Evolutionary conservation across 73 alveolate species (phyloP).

Genomic region (Durusdinium trenchii): DNA sequence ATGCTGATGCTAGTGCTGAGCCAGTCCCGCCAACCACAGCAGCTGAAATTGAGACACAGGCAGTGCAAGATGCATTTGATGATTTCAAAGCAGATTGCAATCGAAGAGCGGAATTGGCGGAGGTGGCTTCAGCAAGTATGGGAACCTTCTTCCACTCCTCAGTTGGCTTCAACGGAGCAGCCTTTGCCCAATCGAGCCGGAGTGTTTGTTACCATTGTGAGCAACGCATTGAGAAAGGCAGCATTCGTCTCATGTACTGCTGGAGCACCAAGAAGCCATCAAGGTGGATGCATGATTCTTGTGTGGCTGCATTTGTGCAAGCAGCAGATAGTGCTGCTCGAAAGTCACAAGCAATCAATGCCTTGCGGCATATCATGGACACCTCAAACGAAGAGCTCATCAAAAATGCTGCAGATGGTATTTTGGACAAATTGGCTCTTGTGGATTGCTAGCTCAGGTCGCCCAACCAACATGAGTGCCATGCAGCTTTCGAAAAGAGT

Average conservation of each 20-base stretch:
- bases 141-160: neutral
- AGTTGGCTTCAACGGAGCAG: neutral
- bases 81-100: neutral
- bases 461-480: too few relatives aligned
- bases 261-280: slow-evolving; percentile 7
- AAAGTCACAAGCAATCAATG: neutral
- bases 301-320: neutral
- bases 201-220: neutral
- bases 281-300: neutral
- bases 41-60: neutral
- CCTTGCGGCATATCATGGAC: too few relatives aligned
- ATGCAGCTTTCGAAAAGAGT: too few relatives aligned
- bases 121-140: neutral
- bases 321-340: slow-evolving; percentile 14
- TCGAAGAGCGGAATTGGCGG: neutral
- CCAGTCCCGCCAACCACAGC: neutral
- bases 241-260: neutral
- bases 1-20: neutral
- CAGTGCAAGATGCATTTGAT: neutral
- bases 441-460: too few relatives aligned
- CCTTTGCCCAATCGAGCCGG: neutral
- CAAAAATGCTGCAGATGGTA: too few relatives aligned
- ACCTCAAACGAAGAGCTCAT: too few relatives aligned
- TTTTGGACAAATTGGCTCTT: too few relatives aligned
- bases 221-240: neutral